Evolutionary conservation across 495 filamentous ascomycete genomes (phyloP).

Genomic region (Penicillium malachiteum): DNA sequence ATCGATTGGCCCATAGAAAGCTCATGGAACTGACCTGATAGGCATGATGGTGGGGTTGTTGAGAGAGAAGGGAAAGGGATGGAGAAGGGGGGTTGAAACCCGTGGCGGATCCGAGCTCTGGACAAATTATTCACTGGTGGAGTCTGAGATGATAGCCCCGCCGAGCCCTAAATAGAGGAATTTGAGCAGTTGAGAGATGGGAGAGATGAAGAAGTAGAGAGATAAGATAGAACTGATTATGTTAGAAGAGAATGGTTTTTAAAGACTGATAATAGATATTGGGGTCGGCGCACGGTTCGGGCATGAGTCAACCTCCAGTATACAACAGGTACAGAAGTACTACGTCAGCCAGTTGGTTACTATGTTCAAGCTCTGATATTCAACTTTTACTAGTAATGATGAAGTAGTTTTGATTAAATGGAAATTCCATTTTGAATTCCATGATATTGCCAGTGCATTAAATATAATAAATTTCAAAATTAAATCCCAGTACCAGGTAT

Average conservation of each 20-base stretch:
- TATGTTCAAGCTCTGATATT: neutral
- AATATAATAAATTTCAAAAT: slow-evolving; percentile 8
- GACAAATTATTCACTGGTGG: slow-evolving; percentile 40
- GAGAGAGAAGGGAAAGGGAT: slow-evolving; percentile 15
- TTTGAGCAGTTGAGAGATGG: neutral
- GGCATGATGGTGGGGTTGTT: slow-evolving; percentile 42
- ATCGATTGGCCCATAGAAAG: neutral
- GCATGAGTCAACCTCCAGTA: slow-evolving; percentile 9
- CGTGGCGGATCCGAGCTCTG: slow-evolving; percentile 29
- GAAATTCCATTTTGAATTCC: neutral
- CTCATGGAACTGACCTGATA: slow-evolving; percentile 51
- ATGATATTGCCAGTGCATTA: neutral
- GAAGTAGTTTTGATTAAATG: too few relatives aligned
- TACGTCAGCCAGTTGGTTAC: neutral
- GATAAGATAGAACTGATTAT: too few relatives aligned
- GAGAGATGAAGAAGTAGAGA: neutral
- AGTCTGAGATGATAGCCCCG: slow-evolving; percentile 27
- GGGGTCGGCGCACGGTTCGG: slow-evolving; percentile 2
- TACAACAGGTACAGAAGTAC: neutral
- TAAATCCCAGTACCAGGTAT: slow-evolving; percentile 9
- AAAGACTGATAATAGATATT: neutral
- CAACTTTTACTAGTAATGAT: too few relatives aligned
- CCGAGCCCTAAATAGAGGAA: slow-evolving; percentile 25
- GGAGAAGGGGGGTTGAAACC: slow-evolving; percentile 21
- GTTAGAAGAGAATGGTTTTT: neutral